These are phyloP conservation scores for Ophiocordyceps unilateralis DNA, from an alignment of 2,329 filamentous ascomycete species.

Conservation along the genomic window DNA sequence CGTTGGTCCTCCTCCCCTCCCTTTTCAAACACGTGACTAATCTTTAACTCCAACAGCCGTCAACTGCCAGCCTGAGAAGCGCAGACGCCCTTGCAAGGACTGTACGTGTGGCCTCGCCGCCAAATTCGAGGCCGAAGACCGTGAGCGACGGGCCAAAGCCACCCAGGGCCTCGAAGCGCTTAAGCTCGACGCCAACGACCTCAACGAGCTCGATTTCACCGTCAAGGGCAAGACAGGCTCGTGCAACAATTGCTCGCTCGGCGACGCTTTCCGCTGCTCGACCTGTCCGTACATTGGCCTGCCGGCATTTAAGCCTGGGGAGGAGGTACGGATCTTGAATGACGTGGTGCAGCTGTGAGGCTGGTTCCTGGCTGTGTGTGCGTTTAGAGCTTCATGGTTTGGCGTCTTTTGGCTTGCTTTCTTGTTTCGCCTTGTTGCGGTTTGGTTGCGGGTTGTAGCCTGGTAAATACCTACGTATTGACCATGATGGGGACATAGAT, in stretches of 20 bases:
- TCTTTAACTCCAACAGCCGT: slow-evolving; percentile 33
- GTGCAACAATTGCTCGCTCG: slow-evolving; percentile 84
- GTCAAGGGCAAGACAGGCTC: slow-evolving; percentile 93
- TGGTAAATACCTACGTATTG: no score
- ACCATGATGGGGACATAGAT: no score
- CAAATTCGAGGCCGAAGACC: slow-evolving; percentile 72
- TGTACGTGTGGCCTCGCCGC: slow-evolving; percentile 89
- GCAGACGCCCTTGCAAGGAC: slow-evolving; percentile 90
- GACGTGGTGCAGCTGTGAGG: slow-evolving; percentile 66
- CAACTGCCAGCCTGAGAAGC: slow-evolving; percentile 81
- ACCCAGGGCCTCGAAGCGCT: slow-evolving; percentile 47
- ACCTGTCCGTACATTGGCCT: slow-evolving; percentile 72
- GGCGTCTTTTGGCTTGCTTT: background rate
- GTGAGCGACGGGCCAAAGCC: slow-evolving; percentile 49
- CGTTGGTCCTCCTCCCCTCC: slow-evolving; percentile 38
- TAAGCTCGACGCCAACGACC: slow-evolving; percentile 59
- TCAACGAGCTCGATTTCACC: slow-evolving; percentile 83
- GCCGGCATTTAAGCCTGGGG: slow-evolving; percentile 90
- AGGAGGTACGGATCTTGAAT: slow-evolving; percentile 79
- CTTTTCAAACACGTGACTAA: background rate
- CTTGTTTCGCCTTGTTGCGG: no score
- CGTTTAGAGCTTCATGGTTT: background rate
- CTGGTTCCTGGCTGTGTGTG: background rate
- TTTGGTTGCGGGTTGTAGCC: no score
- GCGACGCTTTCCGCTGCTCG: slow-evolving; percentile 70